These are phyloP conservation scores for Aspergillus sp. DNA, from an alignment of 2,329 filamentous ascomycete genomes.

Conservation along the genomic window DNA sequence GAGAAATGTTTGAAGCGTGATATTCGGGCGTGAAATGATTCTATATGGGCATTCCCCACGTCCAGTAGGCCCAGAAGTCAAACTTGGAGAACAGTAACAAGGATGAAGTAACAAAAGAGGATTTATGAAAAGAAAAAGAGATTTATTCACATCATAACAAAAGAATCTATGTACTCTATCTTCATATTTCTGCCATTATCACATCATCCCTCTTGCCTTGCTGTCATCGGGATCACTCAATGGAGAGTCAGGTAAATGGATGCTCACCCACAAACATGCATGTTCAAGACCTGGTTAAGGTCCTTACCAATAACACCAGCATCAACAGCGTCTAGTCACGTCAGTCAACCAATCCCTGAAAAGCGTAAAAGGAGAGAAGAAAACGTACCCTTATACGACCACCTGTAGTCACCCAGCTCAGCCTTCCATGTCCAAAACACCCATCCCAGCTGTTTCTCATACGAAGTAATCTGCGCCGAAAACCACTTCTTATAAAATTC, in stretches of 20 bases:
- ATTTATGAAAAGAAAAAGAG: too few relatives aligned
- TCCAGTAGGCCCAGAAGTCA: too few relatives aligned
- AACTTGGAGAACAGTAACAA: too few relatives aligned
- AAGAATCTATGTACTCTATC: too few relatives aligned
- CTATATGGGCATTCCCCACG: too few relatives aligned
- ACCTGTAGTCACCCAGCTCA: constrained; percentile 31
- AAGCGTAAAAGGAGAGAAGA: background rate
- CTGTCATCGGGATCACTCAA: too few relatives aligned
- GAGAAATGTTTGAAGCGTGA: constrained; percentile 9
- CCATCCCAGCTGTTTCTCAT: constrained; percentile 50
- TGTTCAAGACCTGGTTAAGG: constrained; percentile 8
- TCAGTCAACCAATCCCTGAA: constrained; percentile 46
- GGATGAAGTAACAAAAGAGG: too few relatives aligned
- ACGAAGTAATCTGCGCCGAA: constrained; percentile 48
- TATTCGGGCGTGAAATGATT: constrained; percentile 1
- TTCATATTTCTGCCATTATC: too few relatives aligned
- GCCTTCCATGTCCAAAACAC: constrained; percentile 55
- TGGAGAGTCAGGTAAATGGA: too few relatives aligned
- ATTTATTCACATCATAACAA: too few relatives aligned
- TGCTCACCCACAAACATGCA: background rate
- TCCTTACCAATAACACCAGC: constrained; percentile 35
- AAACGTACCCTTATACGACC: constrained; percentile 21
- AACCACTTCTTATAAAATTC: constrained; percentile 52
- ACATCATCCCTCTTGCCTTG: too few relatives aligned
- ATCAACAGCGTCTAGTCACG: constrained; percentile 26